Percentiles rank a stretch among this genome's conserved stretches.
These are phyloP conservation scores for Beauveria sp. DNA, from an alignment of 2,329 filamentous ascomycete species.

Conservation along the genomic window DNA sequence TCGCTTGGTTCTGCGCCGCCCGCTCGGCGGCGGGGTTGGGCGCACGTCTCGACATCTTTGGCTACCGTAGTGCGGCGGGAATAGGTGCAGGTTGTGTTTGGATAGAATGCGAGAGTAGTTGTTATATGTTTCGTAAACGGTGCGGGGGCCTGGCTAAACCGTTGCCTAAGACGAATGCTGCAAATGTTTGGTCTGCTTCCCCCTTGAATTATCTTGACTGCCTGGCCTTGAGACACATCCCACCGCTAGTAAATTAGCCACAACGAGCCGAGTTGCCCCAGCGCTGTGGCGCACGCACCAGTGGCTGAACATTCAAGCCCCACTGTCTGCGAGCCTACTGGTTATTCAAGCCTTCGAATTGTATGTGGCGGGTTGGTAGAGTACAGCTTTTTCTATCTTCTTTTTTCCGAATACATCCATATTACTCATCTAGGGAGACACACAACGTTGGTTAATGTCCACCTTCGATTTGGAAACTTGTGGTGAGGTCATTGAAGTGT, in stretches of 20 bases:
- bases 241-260: constrained; percentile 7
- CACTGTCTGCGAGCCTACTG: background rate
- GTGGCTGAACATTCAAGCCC: background rate
- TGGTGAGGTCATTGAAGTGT: background rate
- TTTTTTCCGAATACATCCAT: background rate
- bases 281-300: constrained; percentile 5
- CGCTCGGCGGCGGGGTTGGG: constrained; percentile 75
- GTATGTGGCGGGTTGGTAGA: no score
- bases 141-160: constrained; percentile 3
- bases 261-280: background rate
- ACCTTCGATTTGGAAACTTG: background rate
- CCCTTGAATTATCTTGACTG: constrained; percentile 10
- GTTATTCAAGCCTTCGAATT: background rate
- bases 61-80: constrained; percentile 3
- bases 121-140: background rate
- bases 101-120: background rate
- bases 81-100: background rate
- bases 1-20: constrained; percentile 86
- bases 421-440: no score
- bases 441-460: no score
- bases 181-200: background rate
- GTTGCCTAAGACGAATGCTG: constrained; percentile 8
- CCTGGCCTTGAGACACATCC: constrained; percentile 6
- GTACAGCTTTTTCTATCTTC: background rate
- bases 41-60: constrained; percentile 68